Conservation (phyloP, 768 basidiomycete species). For the Clitopilus hobsonii region DNA sequence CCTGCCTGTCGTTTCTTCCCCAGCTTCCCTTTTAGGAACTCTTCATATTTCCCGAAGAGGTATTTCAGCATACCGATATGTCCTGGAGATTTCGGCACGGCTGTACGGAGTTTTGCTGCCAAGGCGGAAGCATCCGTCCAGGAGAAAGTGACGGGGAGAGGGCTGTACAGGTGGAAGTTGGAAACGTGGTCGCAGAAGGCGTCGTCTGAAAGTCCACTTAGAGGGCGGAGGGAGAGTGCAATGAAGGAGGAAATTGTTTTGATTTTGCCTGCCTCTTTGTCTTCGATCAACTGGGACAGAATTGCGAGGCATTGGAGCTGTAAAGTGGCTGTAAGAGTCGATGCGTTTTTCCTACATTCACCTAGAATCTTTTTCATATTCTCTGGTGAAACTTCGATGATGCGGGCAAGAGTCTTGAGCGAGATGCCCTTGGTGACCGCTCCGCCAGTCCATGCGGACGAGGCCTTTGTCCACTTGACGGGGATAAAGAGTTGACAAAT, state of each 20-base stretch:
- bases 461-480: conserved; percentile 17
- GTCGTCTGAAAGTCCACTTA: conserved; percentile 18
- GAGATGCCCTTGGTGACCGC: conserved; percentile 12
- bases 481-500: conserved; percentile 23
- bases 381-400: conserved; percentile 19
- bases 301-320: conserved; percentile 19
- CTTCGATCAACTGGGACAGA: conserved; percentile 20
- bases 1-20: conserved; percentile 26
- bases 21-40: conserved; percentile 21
- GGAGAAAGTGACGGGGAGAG: conserved; percentile 19
- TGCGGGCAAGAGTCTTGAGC: conserved; percentile 18
- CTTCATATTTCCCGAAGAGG: conserved; percentile 24
- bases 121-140: conserved; percentile 27
- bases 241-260: conserved; percentile 17
- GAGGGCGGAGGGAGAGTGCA: conserved; percentile 27
- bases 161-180: conserved; percentile 12
- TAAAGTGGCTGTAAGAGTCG: conserved; percentile 29
- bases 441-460: conserved; percentile 26
- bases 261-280: conserved; percentile 2
- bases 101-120: conserved; percentile 18
- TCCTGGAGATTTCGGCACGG: conserved; percentile 14
- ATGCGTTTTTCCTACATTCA: conserved; percentile 20
- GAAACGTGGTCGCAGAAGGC: conserved; percentile 31
- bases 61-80: conserved; percentile 27
- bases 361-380: conserved; percentile 16